phyloP scores from a whole-genome alignment of 2,329 filamentous ascomycete genomes.

The Cercospora berteroae region DNA sequence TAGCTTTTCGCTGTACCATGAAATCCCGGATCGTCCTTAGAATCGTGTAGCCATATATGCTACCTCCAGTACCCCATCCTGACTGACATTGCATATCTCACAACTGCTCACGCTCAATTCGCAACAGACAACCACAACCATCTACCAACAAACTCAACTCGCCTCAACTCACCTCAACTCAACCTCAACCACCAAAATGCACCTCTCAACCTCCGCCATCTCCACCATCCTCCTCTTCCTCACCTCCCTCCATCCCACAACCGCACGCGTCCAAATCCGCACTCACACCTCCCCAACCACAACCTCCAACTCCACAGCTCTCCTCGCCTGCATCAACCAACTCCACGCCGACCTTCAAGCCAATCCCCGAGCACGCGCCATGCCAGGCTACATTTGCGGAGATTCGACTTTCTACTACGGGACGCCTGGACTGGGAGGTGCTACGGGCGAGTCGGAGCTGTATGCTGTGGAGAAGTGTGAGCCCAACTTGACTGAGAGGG shows the following conservation, averaged over 20 bases:
- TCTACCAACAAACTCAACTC: not conserved
- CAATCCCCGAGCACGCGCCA: not conserved
- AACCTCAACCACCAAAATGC: not conserved
- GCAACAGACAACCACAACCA: too few relatives aligned
- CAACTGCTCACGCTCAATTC: too few relatives aligned
- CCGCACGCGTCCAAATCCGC: not conserved
- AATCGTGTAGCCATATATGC: not conserved
- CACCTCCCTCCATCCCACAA: not conserved
- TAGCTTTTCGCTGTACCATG: not conserved
- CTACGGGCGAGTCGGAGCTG: not conserved
- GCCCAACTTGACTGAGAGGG: not conserved
- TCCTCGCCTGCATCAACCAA: not conserved
- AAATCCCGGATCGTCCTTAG: not conserved
- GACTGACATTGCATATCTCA: not conserved
- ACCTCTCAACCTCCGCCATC: not conserved
- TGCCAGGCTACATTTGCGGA: not conserved
- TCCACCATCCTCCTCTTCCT: not conserved
- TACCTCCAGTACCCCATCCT: not conserved
- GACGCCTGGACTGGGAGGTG: not conserved
- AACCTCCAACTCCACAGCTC: not conserved
- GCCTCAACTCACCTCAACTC: too few relatives aligned
- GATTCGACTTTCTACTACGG: not conserved
- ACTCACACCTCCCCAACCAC: not conserved
- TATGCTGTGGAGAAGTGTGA: not conserved
- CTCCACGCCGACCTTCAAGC: not conserved